Percentiles rank a stretch among this genome's conserved stretches.
Conservation (phyloP, 164 flowering plant genomes). For the Vitis rotundifolia region DNA sequence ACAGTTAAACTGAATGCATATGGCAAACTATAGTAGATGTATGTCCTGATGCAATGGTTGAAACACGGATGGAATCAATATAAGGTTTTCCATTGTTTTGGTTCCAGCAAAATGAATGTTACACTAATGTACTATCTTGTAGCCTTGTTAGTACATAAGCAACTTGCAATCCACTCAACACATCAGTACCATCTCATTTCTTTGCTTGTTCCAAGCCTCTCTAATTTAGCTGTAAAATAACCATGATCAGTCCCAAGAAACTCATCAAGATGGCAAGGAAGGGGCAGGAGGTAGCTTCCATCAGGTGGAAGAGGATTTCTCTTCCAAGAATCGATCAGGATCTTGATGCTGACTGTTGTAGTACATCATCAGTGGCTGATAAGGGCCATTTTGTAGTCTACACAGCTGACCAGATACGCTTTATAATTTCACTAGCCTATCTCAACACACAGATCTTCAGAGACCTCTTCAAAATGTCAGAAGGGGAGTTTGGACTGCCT, state of each 20-base stretch:
- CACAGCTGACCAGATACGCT: neutral
- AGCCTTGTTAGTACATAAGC: no score
- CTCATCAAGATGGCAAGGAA: conserved; percentile 11
- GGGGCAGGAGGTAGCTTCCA: conserved; percentile 2
- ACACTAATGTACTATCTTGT: no score
- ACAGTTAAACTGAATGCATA: no score
- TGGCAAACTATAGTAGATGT: no score
- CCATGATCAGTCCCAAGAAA: conserved; percentile 2
- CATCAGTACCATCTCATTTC: no score
- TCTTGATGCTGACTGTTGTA: neutral
- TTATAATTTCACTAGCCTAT: conserved; percentile 3
- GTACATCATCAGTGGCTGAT: neutral
- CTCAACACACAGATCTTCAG: neutral
- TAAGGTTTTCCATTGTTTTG: no score
- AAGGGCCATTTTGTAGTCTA: conserved; percentile 11
- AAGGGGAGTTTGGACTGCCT: conserved; percentile 8
- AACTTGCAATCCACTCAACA: no score
- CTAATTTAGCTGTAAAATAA: no score
- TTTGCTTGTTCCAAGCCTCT: no score
- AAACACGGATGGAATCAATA: no score
- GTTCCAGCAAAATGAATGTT: no score
- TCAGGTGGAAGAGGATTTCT: neutral
- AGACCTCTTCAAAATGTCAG: conserved; percentile 2
- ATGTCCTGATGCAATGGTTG: no score
- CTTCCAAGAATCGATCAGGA: neutral